These are phyloP conservation scores for Aureobasidium sp. DNA, from an alignment of 2,329 filamentous ascomycete species.

Conservation along the genomic window DNA sequence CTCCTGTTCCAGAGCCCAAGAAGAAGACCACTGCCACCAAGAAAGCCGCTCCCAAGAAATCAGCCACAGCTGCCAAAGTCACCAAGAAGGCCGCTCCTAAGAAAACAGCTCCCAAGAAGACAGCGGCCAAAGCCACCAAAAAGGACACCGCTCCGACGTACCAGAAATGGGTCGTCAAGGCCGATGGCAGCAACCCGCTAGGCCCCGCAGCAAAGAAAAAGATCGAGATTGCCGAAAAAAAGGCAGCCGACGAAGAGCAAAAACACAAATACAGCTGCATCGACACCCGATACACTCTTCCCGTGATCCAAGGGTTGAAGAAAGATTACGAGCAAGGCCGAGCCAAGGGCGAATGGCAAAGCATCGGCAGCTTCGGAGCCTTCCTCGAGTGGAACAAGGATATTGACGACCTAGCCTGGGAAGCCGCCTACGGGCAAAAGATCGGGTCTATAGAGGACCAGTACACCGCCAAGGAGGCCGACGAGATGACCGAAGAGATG, in stretches of 20 bases:
- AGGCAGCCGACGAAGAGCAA: not conserved
- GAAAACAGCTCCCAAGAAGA: slow-evolving; percentile 9
- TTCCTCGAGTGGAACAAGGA: not conserved
- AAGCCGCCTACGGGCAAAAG: not conserved
- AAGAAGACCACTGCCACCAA: slow-evolving; percentile 8
- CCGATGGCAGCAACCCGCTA: not conserved
- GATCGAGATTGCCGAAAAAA: not conserved
- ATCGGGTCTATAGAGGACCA: not conserved
- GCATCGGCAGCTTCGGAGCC: not conserved
- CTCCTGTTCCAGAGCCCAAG: not conserved
- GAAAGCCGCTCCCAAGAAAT: slow-evolving; percentile 14
- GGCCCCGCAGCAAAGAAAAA: not conserved
- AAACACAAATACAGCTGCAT: not conserved
- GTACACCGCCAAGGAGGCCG: not conserved
- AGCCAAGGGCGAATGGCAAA: not conserved
- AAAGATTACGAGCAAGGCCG: not conserved
- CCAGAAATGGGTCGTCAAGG: not conserved
- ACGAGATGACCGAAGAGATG: not conserved
- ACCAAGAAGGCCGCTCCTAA: slow-evolving; percentile 14
- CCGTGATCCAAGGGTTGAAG: not conserved
- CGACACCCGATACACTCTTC: not conserved
- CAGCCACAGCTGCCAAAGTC: too few species aligned
- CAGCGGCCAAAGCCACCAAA: not conserved
- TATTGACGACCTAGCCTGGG: not conserved
- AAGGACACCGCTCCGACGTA: not conserved